Evolutionary conservation across 2,329 filamentous ascomycete species (phyloP).

Genomic region (Exophiala sideris): DNA sequence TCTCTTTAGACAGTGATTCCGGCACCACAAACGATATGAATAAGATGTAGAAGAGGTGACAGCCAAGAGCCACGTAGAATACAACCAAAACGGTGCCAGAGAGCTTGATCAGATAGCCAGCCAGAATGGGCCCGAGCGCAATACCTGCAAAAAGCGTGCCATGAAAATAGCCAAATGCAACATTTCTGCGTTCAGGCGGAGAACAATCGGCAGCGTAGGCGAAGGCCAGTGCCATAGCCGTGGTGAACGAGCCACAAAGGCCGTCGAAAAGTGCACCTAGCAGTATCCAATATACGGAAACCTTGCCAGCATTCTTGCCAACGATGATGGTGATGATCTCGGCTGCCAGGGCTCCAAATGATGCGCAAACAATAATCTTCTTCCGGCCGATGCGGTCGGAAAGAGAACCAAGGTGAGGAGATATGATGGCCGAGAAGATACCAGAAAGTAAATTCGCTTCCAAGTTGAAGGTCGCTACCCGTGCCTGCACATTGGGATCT

Average conservation of each 20-base stretch:
- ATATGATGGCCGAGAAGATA: constrained; percentile 72
- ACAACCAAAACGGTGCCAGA: constrained; percentile 74
- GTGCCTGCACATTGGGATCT: constrained; percentile 71
- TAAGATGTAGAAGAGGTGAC: constrained; percentile 70
- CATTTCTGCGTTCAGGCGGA: constrained; percentile 70
- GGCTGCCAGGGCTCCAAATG: constrained; percentile 67
- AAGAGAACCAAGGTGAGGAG: constrained; percentile 76
- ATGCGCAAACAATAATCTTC: constrained; percentile 68
- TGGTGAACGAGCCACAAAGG: constrained; percentile 81
- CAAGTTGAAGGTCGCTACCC: constrained; percentile 74
- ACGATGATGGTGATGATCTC: constrained; percentile 78
- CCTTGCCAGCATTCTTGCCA: constrained; percentile 66
- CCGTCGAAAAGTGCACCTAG: constrained; percentile 77
- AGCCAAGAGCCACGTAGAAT: constrained; percentile 75
- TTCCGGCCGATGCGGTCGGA: constrained; percentile 85
- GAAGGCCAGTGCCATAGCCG: constrained; percentile 72
- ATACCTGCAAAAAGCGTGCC: constrained; percentile 86
- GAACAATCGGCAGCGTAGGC: constrained; percentile 91
- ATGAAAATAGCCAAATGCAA: constrained; percentile 86
- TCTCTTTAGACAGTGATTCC: constrained; percentile 74
- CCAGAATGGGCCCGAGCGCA: constrained; percentile 77
- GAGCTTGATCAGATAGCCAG: constrained; percentile 73
- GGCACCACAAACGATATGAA: constrained; percentile 71
- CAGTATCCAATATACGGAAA: constrained; percentile 77
- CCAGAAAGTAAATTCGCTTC: constrained; percentile 72